A percentile compares a stretch with the other conserved stretches of the same genome.
phyloP scores from a whole-genome alignment of 2,329 filamentous ascomycete genomes.

The Penicillium verrucosum region DNA sequence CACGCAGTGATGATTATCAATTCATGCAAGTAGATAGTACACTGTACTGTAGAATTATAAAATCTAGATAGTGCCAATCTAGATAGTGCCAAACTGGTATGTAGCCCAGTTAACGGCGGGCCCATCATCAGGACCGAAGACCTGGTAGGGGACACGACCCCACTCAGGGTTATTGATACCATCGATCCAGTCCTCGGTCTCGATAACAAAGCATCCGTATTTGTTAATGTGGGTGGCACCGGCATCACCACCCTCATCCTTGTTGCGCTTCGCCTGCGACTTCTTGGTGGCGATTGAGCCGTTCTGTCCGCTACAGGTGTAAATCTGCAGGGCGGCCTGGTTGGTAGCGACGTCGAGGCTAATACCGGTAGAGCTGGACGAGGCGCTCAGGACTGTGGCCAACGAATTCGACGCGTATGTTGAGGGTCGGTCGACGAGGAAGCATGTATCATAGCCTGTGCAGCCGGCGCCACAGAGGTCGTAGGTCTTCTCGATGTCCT shows the following conservation, averaged over 20 bases:
- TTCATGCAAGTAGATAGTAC: neutral
- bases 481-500: constrained; percentile 60
- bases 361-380: constrained; percentile 71
- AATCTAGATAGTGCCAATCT: constrained; percentile 38
- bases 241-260: constrained; percentile 51
- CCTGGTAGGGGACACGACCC: constrained; percentile 56
- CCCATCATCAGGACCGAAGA: constrained; percentile 40
- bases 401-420: constrained; percentile 35
- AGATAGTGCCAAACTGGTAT: constrained; percentile 45
- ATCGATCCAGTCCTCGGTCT: constrained; percentile 92
- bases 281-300: constrained; percentile 52
- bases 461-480: constrained; percentile 79
- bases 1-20: neutral
- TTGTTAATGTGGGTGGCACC: constrained; percentile 50
- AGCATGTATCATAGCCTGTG: constrained; percentile 72
- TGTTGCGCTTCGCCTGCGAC: constrained; percentile 50
- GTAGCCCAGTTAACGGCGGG: constrained; percentile 45
- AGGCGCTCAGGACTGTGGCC: constrained; percentile 57
- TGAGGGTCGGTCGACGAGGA: constrained; percentile 45
- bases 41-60: neutral
- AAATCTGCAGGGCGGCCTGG: constrained; percentile 85
- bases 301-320: constrained; percentile 75
- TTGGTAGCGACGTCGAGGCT: constrained; percentile 76
- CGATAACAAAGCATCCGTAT: constrained; percentile 84
- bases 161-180: constrained; percentile 89